These are phyloP conservation scores for Spongospora subterranea DNA, from an alignment of 208 protist genomes.

Conservation along the genomic window DNA sequence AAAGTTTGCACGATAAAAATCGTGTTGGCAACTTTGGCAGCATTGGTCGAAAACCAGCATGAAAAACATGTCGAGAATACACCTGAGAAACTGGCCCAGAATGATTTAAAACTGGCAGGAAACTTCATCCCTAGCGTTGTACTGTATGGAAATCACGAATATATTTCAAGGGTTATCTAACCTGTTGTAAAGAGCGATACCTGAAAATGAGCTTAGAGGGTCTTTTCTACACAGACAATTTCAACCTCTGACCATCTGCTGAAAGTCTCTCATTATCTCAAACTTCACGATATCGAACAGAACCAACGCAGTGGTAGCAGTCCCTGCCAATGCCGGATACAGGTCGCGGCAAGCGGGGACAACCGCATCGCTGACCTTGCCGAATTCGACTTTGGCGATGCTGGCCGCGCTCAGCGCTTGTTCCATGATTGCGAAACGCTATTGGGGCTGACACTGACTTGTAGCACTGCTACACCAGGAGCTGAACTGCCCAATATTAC, in stretches of 20 bases:
- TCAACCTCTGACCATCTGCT: neutral
- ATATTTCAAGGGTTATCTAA: no score
- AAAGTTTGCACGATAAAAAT: slow-evolving; percentile 7
- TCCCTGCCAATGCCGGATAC: neutral
- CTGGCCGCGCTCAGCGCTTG: neutral
- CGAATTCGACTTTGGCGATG: slow-evolving; percentile 13
- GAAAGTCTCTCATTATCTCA: slow-evolving; percentile 50
- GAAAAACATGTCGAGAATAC: slow-evolving; percentile 26
- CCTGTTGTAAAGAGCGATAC: slow-evolving; percentile 15
- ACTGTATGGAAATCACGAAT: neutral
- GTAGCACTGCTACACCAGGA: no score
- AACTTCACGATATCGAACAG: slow-evolving; percentile 46
- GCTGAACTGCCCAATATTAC: no score
- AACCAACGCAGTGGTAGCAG: neutral
- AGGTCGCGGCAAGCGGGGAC: neutral
- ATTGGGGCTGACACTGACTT: no score
- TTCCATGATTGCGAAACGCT: no score
- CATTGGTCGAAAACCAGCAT: slow-evolving; percentile 20
- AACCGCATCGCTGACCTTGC: neutral
- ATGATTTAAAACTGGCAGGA: neutral
- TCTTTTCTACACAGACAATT: neutral
- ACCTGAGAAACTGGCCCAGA: neutral
- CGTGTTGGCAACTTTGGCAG: neutral
- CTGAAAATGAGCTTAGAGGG: neutral
- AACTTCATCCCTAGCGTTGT: neutral